Evolutionary conservation across 129 eudicot species (phyloP).

Genomic region (Solidago caesia): DNA sequence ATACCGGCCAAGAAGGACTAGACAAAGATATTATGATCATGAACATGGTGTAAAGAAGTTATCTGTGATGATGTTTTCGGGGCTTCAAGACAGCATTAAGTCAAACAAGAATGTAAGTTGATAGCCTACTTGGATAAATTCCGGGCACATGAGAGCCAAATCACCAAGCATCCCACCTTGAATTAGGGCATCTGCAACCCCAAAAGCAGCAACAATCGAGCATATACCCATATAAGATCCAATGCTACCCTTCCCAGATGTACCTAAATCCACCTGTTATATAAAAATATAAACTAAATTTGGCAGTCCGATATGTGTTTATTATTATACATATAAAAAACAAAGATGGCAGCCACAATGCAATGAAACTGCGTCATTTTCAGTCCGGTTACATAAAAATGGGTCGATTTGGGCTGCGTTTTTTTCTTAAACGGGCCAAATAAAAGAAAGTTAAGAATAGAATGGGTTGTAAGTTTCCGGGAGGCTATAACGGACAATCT

Average conservation of each 20-base stretch:
- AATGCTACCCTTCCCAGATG: slow-evolving; percentile 65
- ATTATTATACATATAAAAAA: too few species aligned
- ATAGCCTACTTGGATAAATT: slow-evolving; percentile 57
- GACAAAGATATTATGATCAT: background rate
- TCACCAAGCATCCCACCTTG: slow-evolving; percentile 87
- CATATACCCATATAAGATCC: slow-evolving; percentile 56
- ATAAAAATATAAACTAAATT: background rate
- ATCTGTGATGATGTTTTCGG: background rate
- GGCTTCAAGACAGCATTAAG: background rate
- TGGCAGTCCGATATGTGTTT: too few species aligned
- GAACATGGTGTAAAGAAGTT: background rate
- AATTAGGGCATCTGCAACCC: slow-evolving; percentile 74
- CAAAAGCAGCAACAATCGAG: slow-evolving; percentile 58
- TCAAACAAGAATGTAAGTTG: background rate
- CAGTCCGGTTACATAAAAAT: too few species aligned
- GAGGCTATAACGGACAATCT: too few species aligned
- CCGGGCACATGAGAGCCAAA: slow-evolving; percentile 75
- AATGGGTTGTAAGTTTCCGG: too few species aligned
- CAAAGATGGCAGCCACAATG: too few species aligned
- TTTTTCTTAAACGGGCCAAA: too few species aligned
- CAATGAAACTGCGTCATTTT: too few species aligned
- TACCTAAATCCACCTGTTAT: slow-evolving; percentile 55
- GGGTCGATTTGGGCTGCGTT: too few species aligned
- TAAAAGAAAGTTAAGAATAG: too few species aligned
- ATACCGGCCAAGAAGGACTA: slow-evolving; percentile 75